Evolutionary conservation across 2,329 filamentous ascomycete genomes (phyloP).

Genomic region (Fusarium proliferatum): DNA sequence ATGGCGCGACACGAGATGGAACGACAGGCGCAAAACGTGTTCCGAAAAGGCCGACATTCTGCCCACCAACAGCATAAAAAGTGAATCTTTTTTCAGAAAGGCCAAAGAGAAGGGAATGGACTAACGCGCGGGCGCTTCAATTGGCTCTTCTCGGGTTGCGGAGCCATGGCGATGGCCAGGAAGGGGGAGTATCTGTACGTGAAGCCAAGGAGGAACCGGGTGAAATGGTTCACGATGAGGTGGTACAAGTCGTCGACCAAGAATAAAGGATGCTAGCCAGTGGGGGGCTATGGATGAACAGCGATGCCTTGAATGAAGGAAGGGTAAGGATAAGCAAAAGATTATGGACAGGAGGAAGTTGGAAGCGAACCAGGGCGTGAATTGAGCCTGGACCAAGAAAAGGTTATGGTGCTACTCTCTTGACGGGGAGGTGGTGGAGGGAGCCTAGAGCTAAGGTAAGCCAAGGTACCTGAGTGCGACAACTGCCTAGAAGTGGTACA

Average conservation of each 20-base stretch:
- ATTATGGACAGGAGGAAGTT: slow-evolving; percentile 22
- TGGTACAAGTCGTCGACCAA: slow-evolving; percentile 5
- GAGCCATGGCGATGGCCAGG: slow-evolving; percentile 60
- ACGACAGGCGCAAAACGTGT: slow-evolving; percentile 13
- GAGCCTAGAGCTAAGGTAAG: slow-evolving; percentile 34
- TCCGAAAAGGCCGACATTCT: background rate
- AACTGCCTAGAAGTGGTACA: slow-evolving; percentile 35
- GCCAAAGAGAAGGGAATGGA: slow-evolving; percentile 41
- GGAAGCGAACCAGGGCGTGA: slow-evolving; percentile 40
- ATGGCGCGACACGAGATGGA: slow-evolving; percentile 21
- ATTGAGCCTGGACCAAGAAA: slow-evolving; percentile 37
- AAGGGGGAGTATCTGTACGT: slow-evolving; percentile 17
- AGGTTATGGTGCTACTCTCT: slow-evolving; percentile 44
- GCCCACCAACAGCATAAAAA: slow-evolving; percentile 1
- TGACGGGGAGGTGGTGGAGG: slow-evolving; percentile 28
- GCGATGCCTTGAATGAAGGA: slow-evolving; percentile 40
- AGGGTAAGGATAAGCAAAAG: slow-evolving; percentile 13
- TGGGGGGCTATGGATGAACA: slow-evolving; percentile 21
- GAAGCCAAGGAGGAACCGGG: slow-evolving; percentile 31
- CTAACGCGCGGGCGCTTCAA: slow-evolving; percentile 84
- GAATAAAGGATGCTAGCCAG: slow-evolving; percentile 9
- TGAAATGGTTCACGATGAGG: slow-evolving; percentile 29
- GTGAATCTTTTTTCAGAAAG: slow-evolving; percentile 5
- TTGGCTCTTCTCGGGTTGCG: slow-evolving; percentile 79
- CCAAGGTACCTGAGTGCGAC: slow-evolving; percentile 33